A percentile compares a stretch with the other conserved stretches of the same genome.
Conservation (phyloP, 495 filamentous ascomycete genomes). For the Cryomyces antarcticus region DNA sequence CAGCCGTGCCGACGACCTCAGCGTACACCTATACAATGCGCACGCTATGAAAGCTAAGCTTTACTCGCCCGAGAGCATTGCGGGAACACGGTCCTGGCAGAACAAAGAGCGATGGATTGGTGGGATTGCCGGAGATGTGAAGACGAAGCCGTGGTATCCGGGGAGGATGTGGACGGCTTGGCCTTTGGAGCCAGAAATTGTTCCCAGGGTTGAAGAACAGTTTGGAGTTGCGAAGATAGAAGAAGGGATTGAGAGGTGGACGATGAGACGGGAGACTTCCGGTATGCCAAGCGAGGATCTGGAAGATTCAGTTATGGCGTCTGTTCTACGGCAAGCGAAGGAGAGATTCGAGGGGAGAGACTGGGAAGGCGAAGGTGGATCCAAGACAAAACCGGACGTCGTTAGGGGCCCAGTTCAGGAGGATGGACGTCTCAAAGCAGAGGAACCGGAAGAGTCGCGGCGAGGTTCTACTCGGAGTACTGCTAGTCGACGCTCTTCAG, state of each 20-base stretch:
- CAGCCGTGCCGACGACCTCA: conserved; percentile 38
- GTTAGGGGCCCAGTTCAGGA: background rate
- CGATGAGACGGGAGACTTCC: conserved; percentile 21
- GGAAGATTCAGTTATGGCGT: conserved; percentile 44
- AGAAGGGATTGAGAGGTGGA: conserved; percentile 28
- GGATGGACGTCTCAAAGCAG: background rate
- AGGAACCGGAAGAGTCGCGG: too few relatives aligned
- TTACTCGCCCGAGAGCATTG: conserved; percentile 9
- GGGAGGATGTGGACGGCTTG: conserved; percentile 49
- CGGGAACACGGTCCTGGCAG: conserved; percentile 11
- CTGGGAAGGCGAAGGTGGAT: background rate
- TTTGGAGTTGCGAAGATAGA: conserved; percentile 13
- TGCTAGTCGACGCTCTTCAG: too few relatives aligned
- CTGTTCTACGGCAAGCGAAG: conserved; percentile 41
- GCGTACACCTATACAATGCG: conserved; percentile 57
- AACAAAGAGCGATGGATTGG: conserved; percentile 16
- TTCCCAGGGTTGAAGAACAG: conserved; percentile 35
- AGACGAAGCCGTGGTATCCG: conserved; percentile 12
- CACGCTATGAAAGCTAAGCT: conserved; percentile 34
- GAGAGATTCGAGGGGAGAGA: conserved; percentile 29
- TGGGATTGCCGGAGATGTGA: background rate
- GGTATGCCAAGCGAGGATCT: conserved; percentile 33
- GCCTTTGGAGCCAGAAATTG: conserved; percentile 40
- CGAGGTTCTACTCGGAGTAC: too few relatives aligned
- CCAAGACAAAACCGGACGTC: background rate